A percentile compares a stretch with the other conserved stretches of the same genome.
phyloP scores from a whole-genome alignment of 2,329 filamentous ascomycete genomes.

The Juglanconis oblonga region DNA sequence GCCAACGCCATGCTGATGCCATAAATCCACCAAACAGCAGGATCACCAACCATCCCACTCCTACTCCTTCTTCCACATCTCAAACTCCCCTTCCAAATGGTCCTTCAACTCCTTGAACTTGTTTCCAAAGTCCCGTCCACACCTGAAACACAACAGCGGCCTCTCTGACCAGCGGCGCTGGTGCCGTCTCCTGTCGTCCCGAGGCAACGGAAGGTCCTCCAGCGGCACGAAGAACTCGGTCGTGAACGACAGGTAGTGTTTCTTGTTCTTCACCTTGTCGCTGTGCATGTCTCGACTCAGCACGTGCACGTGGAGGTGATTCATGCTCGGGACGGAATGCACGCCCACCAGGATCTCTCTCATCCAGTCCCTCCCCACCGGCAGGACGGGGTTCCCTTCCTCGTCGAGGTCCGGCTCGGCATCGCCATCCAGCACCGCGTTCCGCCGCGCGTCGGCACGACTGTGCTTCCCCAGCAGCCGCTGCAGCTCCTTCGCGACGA shows the following conservation, averaged over 20 bases:
- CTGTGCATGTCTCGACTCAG: constrained; percentile 77
- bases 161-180: constrained; percentile 56
- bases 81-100: constrained; percentile 63
- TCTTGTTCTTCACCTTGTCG: constrained; percentile 68
- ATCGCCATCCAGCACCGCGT: constrained; percentile 63
- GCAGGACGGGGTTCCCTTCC: constrained; percentile 53
- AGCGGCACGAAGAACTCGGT: constrained; percentile 80
- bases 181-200: constrained; percentile 61
- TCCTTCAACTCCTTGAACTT: constrained; percentile 70
- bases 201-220: constrained; percentile 72
- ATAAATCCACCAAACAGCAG: background rate
- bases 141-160: constrained; percentile 82
- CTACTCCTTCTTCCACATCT: constrained; percentile 44
- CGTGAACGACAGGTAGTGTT: constrained; percentile 90
- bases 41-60: background rate
- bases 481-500: constrained; percentile 74
- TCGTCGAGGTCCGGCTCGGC: constrained; percentile 63
- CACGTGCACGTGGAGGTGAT: constrained; percentile 86
- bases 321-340: constrained; percentile 89
- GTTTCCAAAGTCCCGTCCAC: constrained; percentile 69
- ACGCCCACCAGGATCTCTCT: constrained; percentile 73
- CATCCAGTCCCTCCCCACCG: constrained; percentile 74
- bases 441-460: constrained; percentile 57
- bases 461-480: constrained; percentile 65
- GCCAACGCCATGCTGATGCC: constrained; percentile 4